Conservation (phyloP, 2,329 filamentous ascomycete genomes). For the Sclerotinia spermophila region DNA sequence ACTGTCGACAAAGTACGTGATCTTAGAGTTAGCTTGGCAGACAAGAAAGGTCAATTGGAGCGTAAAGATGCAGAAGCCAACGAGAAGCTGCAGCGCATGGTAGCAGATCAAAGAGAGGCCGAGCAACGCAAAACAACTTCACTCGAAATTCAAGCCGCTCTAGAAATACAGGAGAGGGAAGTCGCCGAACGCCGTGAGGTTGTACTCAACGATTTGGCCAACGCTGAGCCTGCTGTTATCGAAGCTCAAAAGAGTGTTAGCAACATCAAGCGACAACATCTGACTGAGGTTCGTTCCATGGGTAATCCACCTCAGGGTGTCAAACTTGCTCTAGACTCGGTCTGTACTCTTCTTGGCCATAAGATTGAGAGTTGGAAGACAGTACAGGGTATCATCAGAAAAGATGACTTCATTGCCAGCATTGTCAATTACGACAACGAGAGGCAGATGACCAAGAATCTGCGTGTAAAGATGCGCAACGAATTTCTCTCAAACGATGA, state of each 20-base stretch:
- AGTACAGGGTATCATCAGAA: slow-evolving; percentile 81
- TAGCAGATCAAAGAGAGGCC: slow-evolving; percentile 90
- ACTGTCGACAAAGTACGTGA: slow-evolving; percentile 97
- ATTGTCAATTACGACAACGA: slow-evolving; percentile 98
- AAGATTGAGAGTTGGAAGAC: slow-evolving; percentile 88
- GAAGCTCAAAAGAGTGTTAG: slow-evolving; percentile 95
- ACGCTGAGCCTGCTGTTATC: slow-evolving; percentile 86
- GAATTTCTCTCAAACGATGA: slow-evolving; percentile 91
- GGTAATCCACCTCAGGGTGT: slow-evolving; percentile 87
- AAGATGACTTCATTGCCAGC: slow-evolving; percentile 95
- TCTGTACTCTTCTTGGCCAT: slow-evolving; percentile 90
- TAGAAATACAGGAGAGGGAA: slow-evolving; percentile 86
- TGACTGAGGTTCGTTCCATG: slow-evolving; percentile 98
- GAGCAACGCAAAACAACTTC: slow-evolving; percentile 87
- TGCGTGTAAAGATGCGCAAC: slow-evolving; percentile 84
- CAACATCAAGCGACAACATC: slow-evolving; percentile 96
- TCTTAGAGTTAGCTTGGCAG: slow-evolving; percentile 80
- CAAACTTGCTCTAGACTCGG: slow-evolving; percentile 88
- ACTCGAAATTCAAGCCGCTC: slow-evolving; percentile 78
- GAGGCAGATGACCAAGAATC: slow-evolving; percentile 80
- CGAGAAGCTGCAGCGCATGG: slow-evolving; percentile 95
- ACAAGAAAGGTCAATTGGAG: slow-evolving; percentile 92
- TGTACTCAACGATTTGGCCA: slow-evolving; percentile 81
- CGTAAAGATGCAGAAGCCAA: slow-evolving; percentile 94
- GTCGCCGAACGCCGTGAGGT: slow-evolving; percentile 79